A percentile compares a stretch with the other conserved stretches of the same genome.
Conservation (phyloP, 257 asterid genomes). For the Datura wrightii region DNA sequence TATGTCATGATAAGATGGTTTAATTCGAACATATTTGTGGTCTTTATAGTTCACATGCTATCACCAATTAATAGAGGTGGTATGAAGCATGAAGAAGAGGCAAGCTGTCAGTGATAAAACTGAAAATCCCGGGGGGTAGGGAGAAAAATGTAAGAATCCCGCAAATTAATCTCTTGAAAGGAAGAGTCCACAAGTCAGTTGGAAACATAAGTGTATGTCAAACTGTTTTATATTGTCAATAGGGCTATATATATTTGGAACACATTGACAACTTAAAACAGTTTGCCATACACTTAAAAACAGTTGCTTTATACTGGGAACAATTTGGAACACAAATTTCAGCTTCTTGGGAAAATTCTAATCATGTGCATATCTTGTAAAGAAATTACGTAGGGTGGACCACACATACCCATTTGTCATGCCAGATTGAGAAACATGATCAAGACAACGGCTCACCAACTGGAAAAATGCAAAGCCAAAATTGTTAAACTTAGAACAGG, state of each 20-base stretch:
- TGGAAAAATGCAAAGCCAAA: constrained; percentile 49
- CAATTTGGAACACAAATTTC: background rate
- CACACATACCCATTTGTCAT: constrained; percentile 63
- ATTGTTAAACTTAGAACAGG: constrained; percentile 33
- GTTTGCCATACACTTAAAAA: background rate
- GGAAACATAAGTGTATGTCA: background rate
- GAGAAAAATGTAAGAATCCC: background rate
- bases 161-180: background rate
- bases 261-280: constrained; percentile 22
- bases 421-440: constrained; percentile 50
- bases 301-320: background rate
- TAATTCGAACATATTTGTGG: background rate
- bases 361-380: background rate
- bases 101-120: background rate
- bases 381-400: constrained; percentile 25
- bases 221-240: background rate
- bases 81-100: background rate
- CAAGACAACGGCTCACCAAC: constrained; percentile 78
- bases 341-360: background rate
- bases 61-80: background rate
- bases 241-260: background rate
- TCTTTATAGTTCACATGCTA: background rate
- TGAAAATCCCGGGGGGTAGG: background rate
- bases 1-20: constrained; percentile 7
- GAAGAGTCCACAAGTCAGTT: background rate